Conservation (phyloP, 1,139 yeast species). For the Saccharomyces uvarum region DNA sequence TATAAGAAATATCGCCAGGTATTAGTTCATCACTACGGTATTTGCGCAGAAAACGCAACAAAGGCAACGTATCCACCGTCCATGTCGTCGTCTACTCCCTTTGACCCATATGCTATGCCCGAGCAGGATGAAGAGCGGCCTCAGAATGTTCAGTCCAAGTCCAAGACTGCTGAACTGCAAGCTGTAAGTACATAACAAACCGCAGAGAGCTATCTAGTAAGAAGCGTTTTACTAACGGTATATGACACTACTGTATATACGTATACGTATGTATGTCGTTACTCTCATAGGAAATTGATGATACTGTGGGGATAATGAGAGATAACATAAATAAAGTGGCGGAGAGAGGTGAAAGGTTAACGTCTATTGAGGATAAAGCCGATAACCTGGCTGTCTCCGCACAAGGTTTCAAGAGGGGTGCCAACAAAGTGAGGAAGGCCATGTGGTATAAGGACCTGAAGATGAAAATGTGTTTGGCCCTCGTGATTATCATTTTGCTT, state of each 20-base stretch:
- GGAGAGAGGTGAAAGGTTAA: slow-evolving; percentile 87
- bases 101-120: slow-evolving; percentile 80
- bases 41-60: background rate
- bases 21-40: background rate
- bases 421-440: slow-evolving; percentile 93
- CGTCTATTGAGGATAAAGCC: slow-evolving; percentile 87
- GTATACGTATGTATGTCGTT: background rate
- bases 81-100: slow-evolving; percentile 79
- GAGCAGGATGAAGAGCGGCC: slow-evolving; percentile 30
- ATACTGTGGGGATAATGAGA: slow-evolving; percentile 96
- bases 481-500: slow-evolving; percentile 69
- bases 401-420: slow-evolving; percentile 93
- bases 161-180: slow-evolving; percentile 77
- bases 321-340: slow-evolving; percentile 95
- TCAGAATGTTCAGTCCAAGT: slow-evolving; percentile 37
- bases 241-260: background rate
- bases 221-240: background rate
- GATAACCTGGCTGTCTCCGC: slow-evolving; percentile 91
- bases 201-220: background rate
- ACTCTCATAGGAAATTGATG: slow-evolving; percentile 59
- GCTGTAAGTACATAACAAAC: slow-evolving; percentile 33
- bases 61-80: background rate
- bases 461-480: slow-evolving; percentile 86
- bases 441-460: slow-evolving; percentile 99
- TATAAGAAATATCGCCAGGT: background rate